Conservation (phyloP, 176 grass and related monocot genomes). For the Musa acuminata region DNA sequence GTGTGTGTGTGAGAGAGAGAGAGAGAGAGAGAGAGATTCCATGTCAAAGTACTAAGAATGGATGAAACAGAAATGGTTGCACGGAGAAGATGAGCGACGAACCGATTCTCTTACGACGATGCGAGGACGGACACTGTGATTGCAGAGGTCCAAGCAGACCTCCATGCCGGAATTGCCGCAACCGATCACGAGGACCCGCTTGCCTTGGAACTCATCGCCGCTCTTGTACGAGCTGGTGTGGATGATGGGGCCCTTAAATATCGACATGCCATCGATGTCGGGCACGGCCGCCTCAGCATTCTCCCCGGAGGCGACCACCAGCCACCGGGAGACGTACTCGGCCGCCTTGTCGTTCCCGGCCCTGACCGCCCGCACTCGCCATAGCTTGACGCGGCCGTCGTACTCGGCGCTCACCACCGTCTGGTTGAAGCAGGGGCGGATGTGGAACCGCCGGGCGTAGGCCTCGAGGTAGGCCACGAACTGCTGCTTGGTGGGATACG, state of each 20-base stretch:
- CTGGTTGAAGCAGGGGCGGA: conserved; percentile 55
- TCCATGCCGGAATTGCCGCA: conserved; percentile 98
- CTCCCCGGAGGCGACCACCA: conserved; percentile 85
- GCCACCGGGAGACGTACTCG: conserved; percentile 61
- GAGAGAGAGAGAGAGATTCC: neutral
- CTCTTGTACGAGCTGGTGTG: conserved; percentile 83
- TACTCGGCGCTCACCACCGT: conserved; percentile 55
- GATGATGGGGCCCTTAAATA: conserved; percentile 44
- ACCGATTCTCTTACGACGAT: conserved; percentile 85
- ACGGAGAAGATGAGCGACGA: conserved; percentile 29
- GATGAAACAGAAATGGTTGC: conserved; percentile 22
- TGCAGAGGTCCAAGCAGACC: conserved; percentile 91
- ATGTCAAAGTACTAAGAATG: conserved; percentile 7
- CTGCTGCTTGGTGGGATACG: conserved; percentile 78
- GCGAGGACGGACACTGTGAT: conserved; percentile 61
- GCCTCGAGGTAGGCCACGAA: conserved; percentile 74
- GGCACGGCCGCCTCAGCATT: conserved; percentile 75
- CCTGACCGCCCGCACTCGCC: conserved; percentile 31
- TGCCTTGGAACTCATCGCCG: conserved; percentile 41
- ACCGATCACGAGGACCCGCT: conserved; percentile 74
- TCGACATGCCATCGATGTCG: conserved; percentile 51
- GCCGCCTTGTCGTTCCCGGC: conserved; percentile 19
- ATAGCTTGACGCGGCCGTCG: conserved; percentile 36
- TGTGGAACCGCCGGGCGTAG: conserved; percentile 54
- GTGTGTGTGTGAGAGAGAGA: neutral